Evolutionary conservation across 2,329 filamentous ascomycete genomes (phyloP).

Genomic region (Stagonosporopsis rhizophila): DNA sequence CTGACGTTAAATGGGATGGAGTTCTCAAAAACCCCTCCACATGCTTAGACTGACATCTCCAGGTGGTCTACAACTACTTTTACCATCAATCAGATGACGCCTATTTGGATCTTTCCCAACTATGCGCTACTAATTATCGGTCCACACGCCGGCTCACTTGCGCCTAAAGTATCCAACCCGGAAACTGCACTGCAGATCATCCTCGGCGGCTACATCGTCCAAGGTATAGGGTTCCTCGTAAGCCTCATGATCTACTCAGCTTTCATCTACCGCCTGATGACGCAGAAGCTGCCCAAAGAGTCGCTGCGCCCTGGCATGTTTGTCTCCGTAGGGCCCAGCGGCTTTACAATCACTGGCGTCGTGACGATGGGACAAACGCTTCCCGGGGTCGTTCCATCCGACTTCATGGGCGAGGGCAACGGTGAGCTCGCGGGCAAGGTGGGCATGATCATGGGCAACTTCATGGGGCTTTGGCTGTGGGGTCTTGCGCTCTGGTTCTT

Average conservation of each 20-base stretch:
- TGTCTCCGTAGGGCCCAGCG: constrained; percentile 79
- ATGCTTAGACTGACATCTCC: constrained; percentile 2
- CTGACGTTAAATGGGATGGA: not conserved
- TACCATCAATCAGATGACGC: constrained; percentile 84
- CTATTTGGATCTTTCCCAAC: constrained; percentile 49
- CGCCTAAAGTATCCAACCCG: constrained; percentile 53
- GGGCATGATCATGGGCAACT: constrained; percentile 63
- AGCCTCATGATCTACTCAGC: constrained; percentile 82
- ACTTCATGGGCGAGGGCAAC: constrained; percentile 63
- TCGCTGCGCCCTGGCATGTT: constrained; percentile 83
- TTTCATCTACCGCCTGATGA: constrained; percentile 87
- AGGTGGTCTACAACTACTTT: constrained; percentile 71
- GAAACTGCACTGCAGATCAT: constrained; percentile 61
- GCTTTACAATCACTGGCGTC: constrained; percentile 69
- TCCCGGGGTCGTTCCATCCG: constrained; percentile 55
- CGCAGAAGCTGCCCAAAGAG: constrained; percentile 80
- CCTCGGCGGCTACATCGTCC: constrained; percentile 65
- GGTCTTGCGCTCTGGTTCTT: constrained; percentile 86
- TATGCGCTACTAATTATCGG: constrained; percentile 81
- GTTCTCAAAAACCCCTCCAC: not conserved
- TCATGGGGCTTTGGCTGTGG: constrained; percentile 81
- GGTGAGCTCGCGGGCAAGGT: constrained; percentile 63
- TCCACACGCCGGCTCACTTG: constrained; percentile 70
- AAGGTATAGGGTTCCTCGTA: constrained; percentile 70
- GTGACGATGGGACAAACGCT: constrained; percentile 64